Conservation (phyloP, 768 basidiomycete species). For the Suillus weaverae region DNA sequence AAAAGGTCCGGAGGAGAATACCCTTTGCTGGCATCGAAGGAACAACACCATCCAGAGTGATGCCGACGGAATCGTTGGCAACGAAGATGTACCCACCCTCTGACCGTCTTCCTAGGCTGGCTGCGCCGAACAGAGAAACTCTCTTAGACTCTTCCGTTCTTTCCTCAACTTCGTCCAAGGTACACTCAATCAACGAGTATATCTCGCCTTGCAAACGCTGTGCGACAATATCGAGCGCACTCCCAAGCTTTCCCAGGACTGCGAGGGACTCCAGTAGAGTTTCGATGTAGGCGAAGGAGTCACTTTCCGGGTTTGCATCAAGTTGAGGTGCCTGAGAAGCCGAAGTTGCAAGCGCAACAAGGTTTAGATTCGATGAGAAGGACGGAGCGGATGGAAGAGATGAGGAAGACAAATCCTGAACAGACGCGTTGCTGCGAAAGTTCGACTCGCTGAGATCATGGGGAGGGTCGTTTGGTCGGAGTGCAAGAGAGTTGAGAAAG, state of each 20-base stretch:
- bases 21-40: slow-evolving; percentile 23
- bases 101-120: slow-evolving; percentile 39
- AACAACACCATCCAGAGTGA: slow-evolving; percentile 22
- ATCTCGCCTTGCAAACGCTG: slow-evolving; percentile 86
- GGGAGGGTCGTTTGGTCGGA: slow-evolving; percentile 79
- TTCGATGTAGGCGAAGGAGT: slow-evolving; percentile 93
- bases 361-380: slow-evolving; percentile 22
- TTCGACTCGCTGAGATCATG: slow-evolving; percentile 55
- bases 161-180: slow-evolving; percentile 89
- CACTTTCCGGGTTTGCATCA: slow-evolving; percentile 76
- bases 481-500: slow-evolving; percentile 62
- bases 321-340: slow-evolving; percentile 25
- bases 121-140: slow-evolving; percentile 39
- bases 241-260: slow-evolving; percentile 84
- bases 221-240: slow-evolving; percentile 75
- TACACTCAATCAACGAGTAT: slow-evolving; percentile 80
- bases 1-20: slow-evolving; percentile 45
- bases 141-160: slow-evolving; percentile 77
- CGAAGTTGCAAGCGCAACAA: slow-evolving; percentile 19
- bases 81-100: slow-evolving; percentile 57
- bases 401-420: slow-evolving; percentile 22
- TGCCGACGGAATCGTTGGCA: slow-evolving; percentile 22
- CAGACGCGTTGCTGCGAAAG: slow-evolving; percentile 21
- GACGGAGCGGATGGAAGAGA: slow-evolving; percentile 22
- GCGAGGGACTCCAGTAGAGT: slow-evolving; percentile 90